Percentiles rank a stretch among this genome's conserved stretches.
phyloP scores from a whole-genome alignment of 495 filamentous ascomycete genomes.

The Choiromyces venosus region DNA sequence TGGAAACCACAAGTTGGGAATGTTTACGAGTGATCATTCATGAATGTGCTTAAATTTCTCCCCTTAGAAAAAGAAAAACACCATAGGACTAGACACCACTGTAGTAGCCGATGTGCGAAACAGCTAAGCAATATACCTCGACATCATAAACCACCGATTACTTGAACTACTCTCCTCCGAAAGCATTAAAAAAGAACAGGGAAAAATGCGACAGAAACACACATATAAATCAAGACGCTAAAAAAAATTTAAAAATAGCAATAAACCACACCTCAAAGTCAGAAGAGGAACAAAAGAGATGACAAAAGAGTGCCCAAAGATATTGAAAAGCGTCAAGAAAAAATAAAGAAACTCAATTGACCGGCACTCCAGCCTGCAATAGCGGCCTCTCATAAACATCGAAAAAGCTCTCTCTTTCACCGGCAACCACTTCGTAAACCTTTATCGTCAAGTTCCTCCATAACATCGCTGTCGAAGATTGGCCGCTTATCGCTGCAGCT shows the following conservation, averaged over 20 bases:
- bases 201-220: too few species aligned
- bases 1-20: not conserved
- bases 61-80: not conserved
- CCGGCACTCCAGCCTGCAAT: not conserved
- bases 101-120: not conserved
- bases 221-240: too few species aligned
- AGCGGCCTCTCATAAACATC: not conserved
- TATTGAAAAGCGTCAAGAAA: not conserved
- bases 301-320: not conserved
- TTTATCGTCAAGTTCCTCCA: slow-evolving; percentile 3
- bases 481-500: not conserved
- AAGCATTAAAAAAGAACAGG: too few species aligned
- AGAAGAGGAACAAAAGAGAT: not conserved
- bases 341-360: not conserved
- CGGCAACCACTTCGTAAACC: slow-evolving; percentile 19
- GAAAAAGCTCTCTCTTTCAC: slow-evolving; percentile 11
- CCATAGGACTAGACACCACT: not conserved
- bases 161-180: not conserved
- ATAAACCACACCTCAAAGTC: not conserved
- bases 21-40: not conserved
- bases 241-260: too few species aligned
- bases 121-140: not conserved
- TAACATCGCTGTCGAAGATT: slow-evolving; percentile 1
- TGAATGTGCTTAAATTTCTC: not conserved
- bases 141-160: not conserved